Evolutionary conservation across 2,329 filamentous ascomycete species (phyloP), one percentile per base, ranked within the genome.

Genomic region (Paecilomyces fulvus): DNA sequence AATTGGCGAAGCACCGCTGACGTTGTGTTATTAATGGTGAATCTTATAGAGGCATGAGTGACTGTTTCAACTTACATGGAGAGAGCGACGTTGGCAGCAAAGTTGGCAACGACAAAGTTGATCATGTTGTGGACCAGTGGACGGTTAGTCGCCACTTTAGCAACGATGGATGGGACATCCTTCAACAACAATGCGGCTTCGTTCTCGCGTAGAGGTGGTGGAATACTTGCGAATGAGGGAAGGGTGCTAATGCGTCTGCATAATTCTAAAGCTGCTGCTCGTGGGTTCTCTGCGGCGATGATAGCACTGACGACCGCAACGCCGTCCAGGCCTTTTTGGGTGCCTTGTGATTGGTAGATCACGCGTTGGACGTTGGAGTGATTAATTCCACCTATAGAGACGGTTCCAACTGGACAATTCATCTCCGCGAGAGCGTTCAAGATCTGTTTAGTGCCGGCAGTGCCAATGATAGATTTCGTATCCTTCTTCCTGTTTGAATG

Each of bases 111-210:
- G 0, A 97, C 92, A 54, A 92, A 80, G 70, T 97, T 97, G 54
- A 94, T 97, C 90, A 97, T 97, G 74, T 96, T 96, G 75, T 97
- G 92, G 53, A 88, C 88, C 21, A 97, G 79, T 0, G 92, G 91
- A 56, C 82, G 86, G 49, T 74, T 78, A 2, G 77, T 70, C 4
- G 82, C 82, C 51, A 96, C 81, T 5, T 79, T 77, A 58, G 76
- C 77, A 49, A 95, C 77, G 17, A 88, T 73, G 3, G 64, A 56
- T 2, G 76, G 73, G 3, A 77, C 69, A 28, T 70, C 64, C n/a
- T 66, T 59, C 6, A 73, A 31, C 43, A 78, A 56, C 4, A 61
- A 56, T 17, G 63, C 59, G 17, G 60, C 60, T 20, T 72, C 67
- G 20, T 63, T 65, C 49, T 60, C 61, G 4, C 65, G 64, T 31